Evolutionary conservation across 2,329 filamentous ascomycete genomes (phyloP).

Genomic region (Tolypocladium ovalisporum): DNA sequence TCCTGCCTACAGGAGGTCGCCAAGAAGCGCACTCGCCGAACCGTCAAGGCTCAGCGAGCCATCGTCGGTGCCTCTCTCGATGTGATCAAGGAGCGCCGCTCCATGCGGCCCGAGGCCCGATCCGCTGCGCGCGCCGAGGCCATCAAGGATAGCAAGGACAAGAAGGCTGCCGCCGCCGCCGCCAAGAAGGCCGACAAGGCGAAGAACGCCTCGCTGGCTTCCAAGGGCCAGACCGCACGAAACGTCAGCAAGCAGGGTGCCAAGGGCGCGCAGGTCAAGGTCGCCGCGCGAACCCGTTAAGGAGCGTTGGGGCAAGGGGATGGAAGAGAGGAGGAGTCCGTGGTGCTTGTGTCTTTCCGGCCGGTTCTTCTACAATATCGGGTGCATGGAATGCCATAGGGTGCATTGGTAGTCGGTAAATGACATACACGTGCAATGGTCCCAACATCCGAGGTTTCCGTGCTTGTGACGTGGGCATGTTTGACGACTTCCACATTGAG

Average conservation of each 20-base stretch:
- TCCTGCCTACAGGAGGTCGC: conserved; percentile 72
- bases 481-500: background rate
- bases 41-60: conserved; percentile 96
- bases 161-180: conserved; percentile 79
- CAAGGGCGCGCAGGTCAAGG: conserved; percentile 82
- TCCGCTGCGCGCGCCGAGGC: conserved; percentile 78
- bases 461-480: background rate
- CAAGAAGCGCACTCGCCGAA: conserved; percentile 98
- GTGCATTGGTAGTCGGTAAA: conserved; percentile 31
- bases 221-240: conserved; percentile 68
- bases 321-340: conserved; percentile 22
- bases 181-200: conserved; percentile 99
- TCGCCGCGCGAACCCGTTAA: conserved; percentile 73
- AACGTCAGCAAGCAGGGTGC: conserved; percentile 95
- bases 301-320: conserved; percentile 8
- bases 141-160: conserved; percentile 98
- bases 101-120: conserved; percentile 90
- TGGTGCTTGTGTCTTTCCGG: conserved; percentile 32
- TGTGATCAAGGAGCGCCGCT: conserved; percentile 98
- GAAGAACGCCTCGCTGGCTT: conserved; percentile 65
- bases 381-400: conserved; percentile 30
- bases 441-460: background rate
- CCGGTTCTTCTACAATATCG: conserved; percentile 30
- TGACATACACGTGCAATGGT: conserved; percentile 12
- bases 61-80: conserved; percentile 99